These are phyloP conservation scores for Plectosphaerella plurivora DNA, from an alignment of 2,329 filamentous ascomycete genomes.

Conservation along the genomic window DNA sequence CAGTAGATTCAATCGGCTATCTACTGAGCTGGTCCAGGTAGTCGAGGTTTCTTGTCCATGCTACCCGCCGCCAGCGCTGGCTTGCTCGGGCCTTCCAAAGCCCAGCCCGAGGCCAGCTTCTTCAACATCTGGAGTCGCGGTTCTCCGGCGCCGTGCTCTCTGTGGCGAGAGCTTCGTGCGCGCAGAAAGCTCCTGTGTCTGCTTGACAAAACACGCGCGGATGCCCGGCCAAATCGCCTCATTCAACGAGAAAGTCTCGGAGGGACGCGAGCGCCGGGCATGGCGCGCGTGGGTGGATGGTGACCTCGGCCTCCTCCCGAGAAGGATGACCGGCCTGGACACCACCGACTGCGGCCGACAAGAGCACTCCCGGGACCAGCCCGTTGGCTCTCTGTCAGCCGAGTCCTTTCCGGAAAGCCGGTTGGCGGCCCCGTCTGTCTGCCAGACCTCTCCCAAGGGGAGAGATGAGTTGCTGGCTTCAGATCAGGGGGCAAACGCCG, in stretches of 20 bases:
- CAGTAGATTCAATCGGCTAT: constrained; percentile 49
- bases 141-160: constrained; percentile 3
- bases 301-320: no score
- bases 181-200: constrained; percentile 12
- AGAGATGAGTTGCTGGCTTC: no score
- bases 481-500: not conserved
- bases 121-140: constrained; percentile 11
- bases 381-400: no score
- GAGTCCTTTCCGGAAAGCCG: no score
- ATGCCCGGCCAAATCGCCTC: constrained; percentile 36
- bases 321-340: no score
- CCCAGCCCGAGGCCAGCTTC: constrained; percentile 19
- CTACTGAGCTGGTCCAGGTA: constrained; percentile 26
- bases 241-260: constrained; percentile 19
- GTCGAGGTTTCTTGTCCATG: constrained; percentile 14
- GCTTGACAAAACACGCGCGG: not conserved
- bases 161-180: constrained; percentile 16
- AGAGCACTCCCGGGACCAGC: no score
- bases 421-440: no score
- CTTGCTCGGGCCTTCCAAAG: constrained; percentile 25
- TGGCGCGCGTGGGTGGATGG: not conserved
- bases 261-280: not conserved
- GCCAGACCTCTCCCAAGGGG: no score
- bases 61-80: constrained; percentile 16
- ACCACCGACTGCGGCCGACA: not conserved